A percentile compares a stretch with the other conserved stretches of the same genome.
Conservation (phyloP, 495 filamentous ascomycete species). For the Xylaria castorea region DNA sequence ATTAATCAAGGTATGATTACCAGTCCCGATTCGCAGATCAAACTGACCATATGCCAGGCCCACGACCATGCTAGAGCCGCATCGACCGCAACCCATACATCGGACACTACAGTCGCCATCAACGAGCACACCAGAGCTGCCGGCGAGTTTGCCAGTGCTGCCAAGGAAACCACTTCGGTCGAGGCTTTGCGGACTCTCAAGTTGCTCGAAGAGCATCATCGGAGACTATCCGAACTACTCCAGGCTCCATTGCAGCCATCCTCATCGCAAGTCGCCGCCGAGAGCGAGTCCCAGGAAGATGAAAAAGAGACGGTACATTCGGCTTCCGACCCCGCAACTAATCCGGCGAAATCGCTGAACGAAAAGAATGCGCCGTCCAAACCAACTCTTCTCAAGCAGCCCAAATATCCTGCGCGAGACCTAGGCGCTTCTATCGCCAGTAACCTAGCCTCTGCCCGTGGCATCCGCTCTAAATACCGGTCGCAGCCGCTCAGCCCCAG, state of each 20-base stretch:
- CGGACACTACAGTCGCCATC: slow-evolving; percentile 79
- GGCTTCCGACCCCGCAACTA: slow-evolving; percentile 23
- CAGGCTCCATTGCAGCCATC: slow-evolving; percentile 72
- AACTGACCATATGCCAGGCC: slow-evolving; percentile 60
- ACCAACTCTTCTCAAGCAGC: slow-evolving; percentile 54
- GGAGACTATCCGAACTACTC: slow-evolving; percentile 76
- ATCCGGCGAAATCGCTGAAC: slow-evolving; percentile 30
- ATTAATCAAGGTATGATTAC: slow-evolving; percentile 49
- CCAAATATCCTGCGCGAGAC: slow-evolving; percentile 66
- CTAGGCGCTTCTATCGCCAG: slow-evolving; percentile 86
- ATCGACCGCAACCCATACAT: slow-evolving; percentile 72
- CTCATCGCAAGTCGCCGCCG: slow-evolving; percentile 44
- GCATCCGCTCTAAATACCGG: slow-evolving; percentile 75
- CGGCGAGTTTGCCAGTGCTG: slow-evolving; percentile 84
- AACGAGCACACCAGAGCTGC: slow-evolving; percentile 90
- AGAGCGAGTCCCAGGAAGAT: slow-evolving; percentile 45
- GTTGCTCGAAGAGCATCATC: slow-evolving; percentile 86
- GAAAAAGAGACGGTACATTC: slow-evolving; percentile 46
- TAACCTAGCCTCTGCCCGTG: slow-evolving; percentile 86
- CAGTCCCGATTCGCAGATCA: slow-evolving; percentile 14
- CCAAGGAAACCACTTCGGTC: slow-evolving; percentile 72
- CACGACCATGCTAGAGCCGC: slow-evolving; percentile 88
- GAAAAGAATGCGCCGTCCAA: slow-evolving; percentile 51
- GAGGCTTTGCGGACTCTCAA: slow-evolving; percentile 86
- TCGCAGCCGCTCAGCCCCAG: slow-evolving; percentile 71